A percentile compares a stretch with the other conserved stretches of the same genome.
Evolutionary conservation across 495 filamentous ascomycete species (phyloP).

Genomic region (Daldinia vernicosa): DNA sequence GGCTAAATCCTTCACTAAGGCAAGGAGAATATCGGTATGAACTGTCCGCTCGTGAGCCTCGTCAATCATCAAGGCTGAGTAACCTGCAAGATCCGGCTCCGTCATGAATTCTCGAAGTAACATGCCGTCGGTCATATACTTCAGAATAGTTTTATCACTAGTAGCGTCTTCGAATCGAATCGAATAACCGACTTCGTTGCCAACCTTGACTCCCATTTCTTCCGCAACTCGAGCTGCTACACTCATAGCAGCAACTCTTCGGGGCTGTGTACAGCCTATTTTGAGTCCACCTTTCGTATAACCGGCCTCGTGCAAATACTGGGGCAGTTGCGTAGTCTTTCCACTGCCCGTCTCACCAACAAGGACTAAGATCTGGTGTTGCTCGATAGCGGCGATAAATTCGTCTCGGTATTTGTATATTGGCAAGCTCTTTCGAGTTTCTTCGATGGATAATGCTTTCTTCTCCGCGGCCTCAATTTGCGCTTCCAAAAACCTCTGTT

Average conservation of each 20-base stretch:
- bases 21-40: conserved; percentile 89
- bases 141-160: conserved; percentile 89
- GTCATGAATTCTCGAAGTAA: conserved; percentile 89
- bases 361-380: conserved; percentile 82
- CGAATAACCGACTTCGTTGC: conserved; percentile 92
- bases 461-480: conserved; percentile 88
- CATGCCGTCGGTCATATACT: conserved; percentile 99
- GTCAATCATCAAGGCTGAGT: conserved; percentile 94
- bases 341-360: conserved; percentile 90
- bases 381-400: conserved; percentile 75
- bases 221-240: conserved; percentile 95
- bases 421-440: conserved; percentile 88
- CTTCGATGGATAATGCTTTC: conserved; percentile 85
- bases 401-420: conserved; percentile 84
- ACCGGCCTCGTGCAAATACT: conserved; percentile 90
- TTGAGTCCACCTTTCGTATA: conserved; percentile 81
- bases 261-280: conserved; percentile 85
- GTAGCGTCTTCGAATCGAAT: conserved; percentile 97
- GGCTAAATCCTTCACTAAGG: conserved; percentile 90
- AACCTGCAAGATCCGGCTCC: conserved; percentile 85
- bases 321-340: conserved; percentile 89
- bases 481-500: conserved; percentile 79
- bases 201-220: conserved; percentile 89
- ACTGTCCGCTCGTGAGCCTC: conserved; percentile 96
- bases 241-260: conserved; percentile 95